Conservation (phyloP, 441 rosid genomes). For the Hura crepitans region DNA sequence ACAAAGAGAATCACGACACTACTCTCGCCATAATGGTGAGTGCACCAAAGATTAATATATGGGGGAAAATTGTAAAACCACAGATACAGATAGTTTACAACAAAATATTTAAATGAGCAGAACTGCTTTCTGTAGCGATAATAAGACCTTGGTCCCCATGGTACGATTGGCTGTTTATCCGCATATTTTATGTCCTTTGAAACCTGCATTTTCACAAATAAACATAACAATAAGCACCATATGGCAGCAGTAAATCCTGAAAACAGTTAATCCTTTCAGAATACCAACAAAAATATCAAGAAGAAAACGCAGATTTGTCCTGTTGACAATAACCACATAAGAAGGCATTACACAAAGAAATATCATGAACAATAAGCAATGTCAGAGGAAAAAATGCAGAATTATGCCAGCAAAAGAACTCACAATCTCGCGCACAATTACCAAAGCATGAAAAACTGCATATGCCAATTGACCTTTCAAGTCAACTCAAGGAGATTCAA, state of each 20-base stretch:
- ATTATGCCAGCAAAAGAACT: neutral
- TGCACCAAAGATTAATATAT: conserved; percentile 4
- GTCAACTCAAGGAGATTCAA: conserved; percentile 16
- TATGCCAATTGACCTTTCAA: neutral
- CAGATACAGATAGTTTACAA: neutral
- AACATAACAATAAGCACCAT: conserved; percentile 15
- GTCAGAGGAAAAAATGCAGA: neutral
- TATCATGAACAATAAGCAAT: neutral
- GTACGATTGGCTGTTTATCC: conserved; percentile 87
- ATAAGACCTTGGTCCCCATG: conserved; percentile 94
- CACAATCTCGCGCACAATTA: neutral
- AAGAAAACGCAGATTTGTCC: neutral
- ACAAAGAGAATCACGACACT: neutral
- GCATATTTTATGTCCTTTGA: conserved; percentile 93
- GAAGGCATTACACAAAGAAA: neutral
- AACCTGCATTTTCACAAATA: conserved; percentile 51
- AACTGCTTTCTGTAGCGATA: conserved; percentile 1
- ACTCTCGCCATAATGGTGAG: neutral
- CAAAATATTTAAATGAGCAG: conserved; percentile 4
- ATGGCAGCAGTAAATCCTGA: conserved; percentile 1
- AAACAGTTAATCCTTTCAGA: neutral
- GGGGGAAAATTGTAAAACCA: conserved; percentile 7
- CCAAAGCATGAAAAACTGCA: neutral
- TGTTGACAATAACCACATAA: neutral
- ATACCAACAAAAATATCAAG: neutral